Evolutionary conservation across 1,284 basidiomycete genomes (phyloP).

Genomic region (Ustilago sp.): DNA sequence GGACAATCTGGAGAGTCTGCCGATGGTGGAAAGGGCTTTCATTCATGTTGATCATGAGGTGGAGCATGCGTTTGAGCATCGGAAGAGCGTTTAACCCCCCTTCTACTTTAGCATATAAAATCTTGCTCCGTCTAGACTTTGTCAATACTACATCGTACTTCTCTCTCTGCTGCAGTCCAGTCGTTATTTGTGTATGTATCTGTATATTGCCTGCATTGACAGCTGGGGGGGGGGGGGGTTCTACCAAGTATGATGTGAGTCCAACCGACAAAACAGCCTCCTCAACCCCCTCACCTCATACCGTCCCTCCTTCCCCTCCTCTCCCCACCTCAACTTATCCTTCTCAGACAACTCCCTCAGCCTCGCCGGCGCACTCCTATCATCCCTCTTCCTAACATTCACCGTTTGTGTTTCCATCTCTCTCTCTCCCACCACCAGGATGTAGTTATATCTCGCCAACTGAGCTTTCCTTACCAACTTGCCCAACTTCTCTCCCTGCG

Average conservation of each 20-base stretch:
- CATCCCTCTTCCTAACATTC: conserved; percentile 54
- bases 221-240: no score
- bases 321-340: neutral
- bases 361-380: conserved; percentile 24
- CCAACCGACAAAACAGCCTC: conserved; percentile 29
- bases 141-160: neutral
- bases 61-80: conserved; percentile 59
- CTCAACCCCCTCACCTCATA: conserved; percentile 19
- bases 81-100: conserved; percentile 36
- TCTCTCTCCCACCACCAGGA: conserved; percentile 63
- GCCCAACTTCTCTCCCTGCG: conserved; percentile 55
- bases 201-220: neutral
- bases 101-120: neutral
- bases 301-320: conserved; percentile 14
- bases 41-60: conserved; percentile 63
- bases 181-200: neutral
- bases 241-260: conserved; percentile 37
- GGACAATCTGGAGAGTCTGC: conserved; percentile 91
- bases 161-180: neutral
- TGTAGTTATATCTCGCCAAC: conserved; percentile 59
- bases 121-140: no score
- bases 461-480: conserved; percentile 62
- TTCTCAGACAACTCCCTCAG: conserved; percentile 16
- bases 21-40: conserved; percentile 78
- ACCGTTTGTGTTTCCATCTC: conserved; percentile 57